phyloP scores from a whole-genome alignment of 2,329 filamentous ascomycete genomes.

The Amauroascus niger region DNA sequence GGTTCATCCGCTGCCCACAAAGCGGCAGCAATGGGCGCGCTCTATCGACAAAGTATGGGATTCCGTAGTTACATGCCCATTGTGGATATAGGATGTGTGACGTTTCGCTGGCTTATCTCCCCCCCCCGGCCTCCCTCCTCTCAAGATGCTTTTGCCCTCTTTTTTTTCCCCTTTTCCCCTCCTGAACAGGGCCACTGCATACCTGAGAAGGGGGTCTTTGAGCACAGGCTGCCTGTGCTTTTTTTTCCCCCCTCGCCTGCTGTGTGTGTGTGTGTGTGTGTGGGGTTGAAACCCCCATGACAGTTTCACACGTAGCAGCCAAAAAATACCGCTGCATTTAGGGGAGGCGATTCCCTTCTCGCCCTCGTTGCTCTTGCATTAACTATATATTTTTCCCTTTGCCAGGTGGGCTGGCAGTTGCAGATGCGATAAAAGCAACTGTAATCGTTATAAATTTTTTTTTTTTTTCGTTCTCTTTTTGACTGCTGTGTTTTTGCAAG shows the following conservation, averaged over 20 bases:
- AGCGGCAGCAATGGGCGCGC: too few species aligned
- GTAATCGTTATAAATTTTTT: too few species aligned
- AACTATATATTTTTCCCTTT: constrained; percentile 3
- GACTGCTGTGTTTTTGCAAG: too few species aligned
- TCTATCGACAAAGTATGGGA: too few species aligned
- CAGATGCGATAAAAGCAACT: too few species aligned
- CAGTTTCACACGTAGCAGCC: constrained; percentile 10
- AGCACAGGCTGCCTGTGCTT: background rate
- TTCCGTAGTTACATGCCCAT: too few species aligned
- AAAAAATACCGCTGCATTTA: background rate
- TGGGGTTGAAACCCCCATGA: constrained; percentile 9
- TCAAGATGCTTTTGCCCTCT: background rate
- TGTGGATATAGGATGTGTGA: constrained; percentile 12
- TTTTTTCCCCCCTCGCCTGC: background rate
- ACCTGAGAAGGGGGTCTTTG: background rate
- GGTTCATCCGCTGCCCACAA: too few species aligned
- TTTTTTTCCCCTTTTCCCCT: background rate
- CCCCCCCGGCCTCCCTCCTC: background rate
- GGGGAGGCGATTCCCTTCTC: background rate
- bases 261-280: too few species aligned
- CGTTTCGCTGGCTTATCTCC: background rate
- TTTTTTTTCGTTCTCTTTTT: too few species aligned
- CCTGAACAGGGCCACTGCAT: constrained; percentile 1
- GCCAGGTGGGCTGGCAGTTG: too few species aligned
- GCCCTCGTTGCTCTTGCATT: background rate